Base-by-base conservation (phyloP, 805 yeast genomes). In the Kodamaea hsintzibuensis region DNA sequence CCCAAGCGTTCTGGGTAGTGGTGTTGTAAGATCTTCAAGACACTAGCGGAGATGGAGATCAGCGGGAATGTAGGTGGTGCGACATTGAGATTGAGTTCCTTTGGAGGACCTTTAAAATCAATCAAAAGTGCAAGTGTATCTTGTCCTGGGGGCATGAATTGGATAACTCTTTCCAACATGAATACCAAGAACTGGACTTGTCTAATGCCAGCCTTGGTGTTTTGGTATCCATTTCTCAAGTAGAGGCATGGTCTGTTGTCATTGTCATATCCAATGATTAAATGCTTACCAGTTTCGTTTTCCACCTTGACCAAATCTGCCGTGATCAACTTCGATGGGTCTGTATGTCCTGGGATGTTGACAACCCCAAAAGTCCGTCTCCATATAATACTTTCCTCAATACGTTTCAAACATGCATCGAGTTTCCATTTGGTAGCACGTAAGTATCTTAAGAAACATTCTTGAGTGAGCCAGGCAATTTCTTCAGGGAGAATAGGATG, bases 1-100 rank as follows among this genome's bases (percentile, higher is more conserved):
- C 99, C 99, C 55, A 95, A 78, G 63, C 99, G 82, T 69, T 95
- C 99, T 3, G 99, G 99, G 69, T 95, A 95, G 71, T 95, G 99
- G 10, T 96, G 91, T 73, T 95, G 99, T 62, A 95, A 77, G 67
- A 95, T 95, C 69, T 88, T 90, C 60, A 95, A 79, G 33, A 93
- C 98, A 72, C 91, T 96, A 67, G 92, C 86, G 25, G 82, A 79
- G 49, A 78, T 78, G 40, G 80, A 71, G 30, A 77, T 62, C 4
- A 83, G 82, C 2, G 83, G 85, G 59, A 71, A 78, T 62, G 67
- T 79, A 12, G 79, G 51, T 12, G 54, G 54, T 18, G 44, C 27
- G 18, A 51, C 91, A 83, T 66, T 88, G 18, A 54, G 87, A 8
- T 30, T 30, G 90, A 54, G 87, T 81, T 33, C 82, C 74, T 53